Evolutionary conservation across 2,329 filamentous ascomycete genomes (phyloP), one percentile per base, ranked within the genome.

Genomic region (Leptosphaerulina australis): DNA sequence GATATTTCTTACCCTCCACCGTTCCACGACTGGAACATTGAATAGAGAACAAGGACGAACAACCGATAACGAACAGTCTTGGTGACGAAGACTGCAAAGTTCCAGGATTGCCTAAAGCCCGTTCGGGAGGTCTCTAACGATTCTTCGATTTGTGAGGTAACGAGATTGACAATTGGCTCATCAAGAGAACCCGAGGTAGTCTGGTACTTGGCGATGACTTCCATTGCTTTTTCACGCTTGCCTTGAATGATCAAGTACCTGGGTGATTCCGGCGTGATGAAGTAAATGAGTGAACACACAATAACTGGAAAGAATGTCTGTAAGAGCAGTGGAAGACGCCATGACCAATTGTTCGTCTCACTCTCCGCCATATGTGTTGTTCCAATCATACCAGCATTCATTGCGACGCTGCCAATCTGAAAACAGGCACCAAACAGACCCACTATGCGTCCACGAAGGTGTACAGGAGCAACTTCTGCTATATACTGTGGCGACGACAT

Each of bases 341-440:
- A 56, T 1, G 54, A 53, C 46, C 54, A 56, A 31, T 53, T 49
- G 26, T 50, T 52, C 3, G 55, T 51, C 4, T 45, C 69, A 17
- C 44, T 48, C 15, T 48, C 30, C 12, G 71, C 54, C 53, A 76
- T 69, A 5, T 69, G 67, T 3, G 69, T 64, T 10, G 77, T 68
- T 4, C 74, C 72, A 40, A 78, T 74, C 72, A 79, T 75, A 15
- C 75, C 70, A 11, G 70, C 75, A 9, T 70, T 71, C 62, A 77
- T 78, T 11, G 66, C 64, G 21, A 78, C 62, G 50, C 72, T 75
- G 9, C 77, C 76, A 26, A 78, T 67, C 40, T 78, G 75, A 60
- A 77, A 79, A 54, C 71, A 78, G 7, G 77, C 76, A 5, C 77
- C 77, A 36, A 79, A 79, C 25, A 79, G 67, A 30, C 77, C 77